phyloP scores from a whole-genome alignment of 2,329 filamentous ascomycete species.

The Penicillium fuscoglaucum region DNA sequence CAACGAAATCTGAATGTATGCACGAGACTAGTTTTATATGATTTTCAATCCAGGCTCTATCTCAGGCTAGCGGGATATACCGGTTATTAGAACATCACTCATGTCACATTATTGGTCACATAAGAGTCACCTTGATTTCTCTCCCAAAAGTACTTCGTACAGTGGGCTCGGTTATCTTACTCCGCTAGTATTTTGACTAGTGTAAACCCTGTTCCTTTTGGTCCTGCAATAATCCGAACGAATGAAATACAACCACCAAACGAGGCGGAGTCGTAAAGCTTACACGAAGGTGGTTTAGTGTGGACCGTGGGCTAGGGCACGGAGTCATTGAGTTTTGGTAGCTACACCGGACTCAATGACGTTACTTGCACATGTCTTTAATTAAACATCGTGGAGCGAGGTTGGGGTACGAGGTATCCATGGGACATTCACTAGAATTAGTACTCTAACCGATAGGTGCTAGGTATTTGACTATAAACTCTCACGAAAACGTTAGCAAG shows the following conservation, averaged over 20 bases:
- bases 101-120: slow-evolving; percentile 1
- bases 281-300: slow-evolving; percentile 1
- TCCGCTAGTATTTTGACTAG: not conserved
- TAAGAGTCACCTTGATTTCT: not conserved
- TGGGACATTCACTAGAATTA: not conserved
- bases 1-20: not conserved
- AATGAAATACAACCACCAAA: not conserved
- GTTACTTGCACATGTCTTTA: slow-evolving; percentile 1
- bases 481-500: not conserved
- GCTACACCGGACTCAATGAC: not conserved
- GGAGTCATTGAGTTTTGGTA: not conserved
- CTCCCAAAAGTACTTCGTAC: not conserved
- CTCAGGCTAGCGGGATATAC: not conserved
- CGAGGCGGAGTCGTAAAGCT: not conserved
- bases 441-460: not conserved
- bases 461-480: not conserved
- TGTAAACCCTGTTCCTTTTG: not conserved
- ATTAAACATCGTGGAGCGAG: slow-evolving; percentile 1
- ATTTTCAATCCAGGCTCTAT: not conserved
- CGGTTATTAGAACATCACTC: not conserved
- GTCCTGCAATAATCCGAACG: not conserved
- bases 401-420: not conserved
- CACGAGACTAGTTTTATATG: slow-evolving; percentile 5
- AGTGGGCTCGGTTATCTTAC: not conserved
- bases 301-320: not conserved